phyloP scores from a whole-genome alignment of 2,329 filamentous ascomycete genomes.

The Alternaria arbusti region DNA sequence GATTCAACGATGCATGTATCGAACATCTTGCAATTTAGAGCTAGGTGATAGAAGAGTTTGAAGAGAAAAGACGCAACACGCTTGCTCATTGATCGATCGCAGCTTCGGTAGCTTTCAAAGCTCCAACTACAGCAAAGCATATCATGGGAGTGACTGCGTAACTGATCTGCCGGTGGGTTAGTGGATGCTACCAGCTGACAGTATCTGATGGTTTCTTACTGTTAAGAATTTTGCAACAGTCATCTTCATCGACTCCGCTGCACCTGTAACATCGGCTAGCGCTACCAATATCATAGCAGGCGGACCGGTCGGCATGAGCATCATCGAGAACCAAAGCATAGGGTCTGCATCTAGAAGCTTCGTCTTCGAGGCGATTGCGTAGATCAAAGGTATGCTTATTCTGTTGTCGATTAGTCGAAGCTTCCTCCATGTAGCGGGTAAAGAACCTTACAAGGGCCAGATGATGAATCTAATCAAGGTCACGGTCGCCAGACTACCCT shows the following conservation, averaged over 20 bases:
- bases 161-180: slow-evolving; percentile 40
- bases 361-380: slow-evolving; percentile 61
- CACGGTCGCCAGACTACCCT: slow-evolving; percentile 59
- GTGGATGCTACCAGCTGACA: not conserved
- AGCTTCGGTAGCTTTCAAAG: slow-evolving; percentile 45
- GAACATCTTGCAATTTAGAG: not conserved
- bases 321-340: slow-evolving; percentile 70
- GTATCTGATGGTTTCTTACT: slow-evolving; percentile 35
- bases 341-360: slow-evolving; percentile 62
- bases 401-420: slow-evolving; percentile 13
- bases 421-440: not conserved
- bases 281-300: slow-evolving; percentile 62
- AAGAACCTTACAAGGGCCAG: slow-evolving; percentile 57
- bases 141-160: slow-evolving; percentile 54
- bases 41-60: not conserved
- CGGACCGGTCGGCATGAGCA: slow-evolving; percentile 65
- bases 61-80: not conserved
- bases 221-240: slow-evolving; percentile 61
- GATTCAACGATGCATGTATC: not conserved
- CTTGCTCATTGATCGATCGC: slow-evolving; percentile 8
- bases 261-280: slow-evolving; percentile 58
- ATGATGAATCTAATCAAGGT: slow-evolving; percentile 64
- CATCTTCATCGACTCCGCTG: slow-evolving; percentile 57
- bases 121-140: slow-evolving; percentile 53
- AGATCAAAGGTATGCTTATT: slow-evolving; percentile 63